phyloP scores from a whole-genome alignment of 1,284 basidiomycete species.

The Ustilago esculenta region DNA sequence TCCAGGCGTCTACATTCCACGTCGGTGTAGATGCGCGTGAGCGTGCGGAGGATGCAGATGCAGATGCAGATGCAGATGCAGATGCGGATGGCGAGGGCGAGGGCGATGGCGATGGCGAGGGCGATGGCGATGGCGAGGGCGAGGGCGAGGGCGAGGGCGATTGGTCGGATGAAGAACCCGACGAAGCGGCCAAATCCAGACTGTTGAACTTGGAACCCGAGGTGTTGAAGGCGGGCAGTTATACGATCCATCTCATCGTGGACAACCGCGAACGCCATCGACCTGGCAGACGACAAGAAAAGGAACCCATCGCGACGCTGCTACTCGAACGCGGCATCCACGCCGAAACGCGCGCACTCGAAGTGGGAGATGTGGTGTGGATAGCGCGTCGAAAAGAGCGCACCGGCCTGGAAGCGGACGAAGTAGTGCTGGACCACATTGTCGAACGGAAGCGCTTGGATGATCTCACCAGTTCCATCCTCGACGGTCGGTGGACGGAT shows the following conservation, averaged over 20 bases:
- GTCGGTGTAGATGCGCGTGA: too few relatives aligned
- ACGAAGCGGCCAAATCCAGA: constrained; percentile 6
- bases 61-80: too few relatives aligned
- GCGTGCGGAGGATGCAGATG: too few relatives aligned
- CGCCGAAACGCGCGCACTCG: constrained; percentile 70
- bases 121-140: constrained; percentile 9
- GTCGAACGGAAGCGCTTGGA: constrained; percentile 73
- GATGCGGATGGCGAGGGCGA: neutral
- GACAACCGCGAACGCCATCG: constrained; percentile 70
- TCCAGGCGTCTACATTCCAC: neutral
- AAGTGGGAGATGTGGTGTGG: constrained; percentile 73
- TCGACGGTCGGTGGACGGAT: constrained; percentile 72
- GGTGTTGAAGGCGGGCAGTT: constrained; percentile 69
- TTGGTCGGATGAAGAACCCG: constrained; percentile 26
- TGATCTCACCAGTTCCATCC: constrained; percentile 71
- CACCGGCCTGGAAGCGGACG: constrained; percentile 60
- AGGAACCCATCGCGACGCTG: constrained; percentile 43
- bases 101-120: neutral
- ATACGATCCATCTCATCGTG: constrained; percentile 71
- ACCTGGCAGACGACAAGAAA: constrained; percentile 23
- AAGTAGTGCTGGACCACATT: constrained; percentile 72
- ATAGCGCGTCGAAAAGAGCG: constrained; percentile 69
- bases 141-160: constrained; percentile 11
- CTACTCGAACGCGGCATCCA: constrained; percentile 65
- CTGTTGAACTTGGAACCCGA: constrained; percentile 60